Conservation (phyloP, 441 rosid species). For the Kokia cookei region DNA sequence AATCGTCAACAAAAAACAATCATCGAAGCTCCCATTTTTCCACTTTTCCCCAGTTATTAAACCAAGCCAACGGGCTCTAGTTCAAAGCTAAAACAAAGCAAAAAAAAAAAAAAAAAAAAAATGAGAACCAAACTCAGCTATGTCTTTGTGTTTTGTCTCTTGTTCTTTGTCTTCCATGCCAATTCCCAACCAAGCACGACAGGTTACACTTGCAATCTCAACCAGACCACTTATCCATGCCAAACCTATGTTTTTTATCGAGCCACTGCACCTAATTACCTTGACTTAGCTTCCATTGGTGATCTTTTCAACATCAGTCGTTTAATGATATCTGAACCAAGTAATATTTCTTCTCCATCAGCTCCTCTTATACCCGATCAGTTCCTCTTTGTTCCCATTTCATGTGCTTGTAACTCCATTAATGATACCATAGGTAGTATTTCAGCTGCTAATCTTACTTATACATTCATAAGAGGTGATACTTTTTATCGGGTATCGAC, state of each 20-base stretch:
- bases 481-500: constrained; percentile 42
- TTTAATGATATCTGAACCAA: constrained; percentile 50
- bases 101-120: background rate
- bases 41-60: background rate
- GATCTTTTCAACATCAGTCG: constrained; percentile 59
- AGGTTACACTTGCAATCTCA: constrained; percentile 36
- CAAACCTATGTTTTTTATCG: constrained; percentile 48
- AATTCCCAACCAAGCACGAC: constrained; percentile 26
- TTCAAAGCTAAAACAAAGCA: background rate
- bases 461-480: constrained; percentile 34
- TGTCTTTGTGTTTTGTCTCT: background rate
- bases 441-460: constrained; percentile 42
- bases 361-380: constrained; percentile 37
- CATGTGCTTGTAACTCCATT: constrained; percentile 46
- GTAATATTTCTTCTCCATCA: constrained; percentile 48
- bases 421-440: constrained; percentile 10
- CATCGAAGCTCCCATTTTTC: background rate
- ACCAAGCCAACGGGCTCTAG: background rate
- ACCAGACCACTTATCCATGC: constrained; percentile 42
- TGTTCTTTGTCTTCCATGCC: background rate
- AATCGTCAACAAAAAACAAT: background rate
- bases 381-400: constrained; percentile 47
- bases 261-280: constrained; percentile 32
- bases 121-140: constrained; percentile 10
- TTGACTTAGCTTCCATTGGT: constrained; percentile 50